Evolutionary conservation across 164 flowering plant genomes (phyloP).

Genomic region (Stephania japonica): DNA sequence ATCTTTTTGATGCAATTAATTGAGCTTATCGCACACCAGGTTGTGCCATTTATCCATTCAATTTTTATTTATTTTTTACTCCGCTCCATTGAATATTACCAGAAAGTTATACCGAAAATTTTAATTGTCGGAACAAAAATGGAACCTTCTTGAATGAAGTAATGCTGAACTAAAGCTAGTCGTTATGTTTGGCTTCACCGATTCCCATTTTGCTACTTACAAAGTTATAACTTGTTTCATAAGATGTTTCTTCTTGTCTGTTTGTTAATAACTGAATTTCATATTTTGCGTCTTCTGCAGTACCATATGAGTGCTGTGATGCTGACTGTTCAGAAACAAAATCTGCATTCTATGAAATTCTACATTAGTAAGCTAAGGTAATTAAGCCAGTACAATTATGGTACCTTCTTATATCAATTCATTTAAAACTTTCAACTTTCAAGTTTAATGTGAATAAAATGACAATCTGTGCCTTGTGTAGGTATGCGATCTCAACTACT

Average conservation of each 20-base stretch:
- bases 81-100: neutral
- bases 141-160: neutral
- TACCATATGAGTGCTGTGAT: conserved; percentile 76
- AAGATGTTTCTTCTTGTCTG: neutral
- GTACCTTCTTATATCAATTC: neutral
- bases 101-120: neutral
- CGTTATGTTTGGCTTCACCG: neutral
- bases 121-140: neutral
- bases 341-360: conserved; percentile 61
- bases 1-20: conserved; percentile 75
- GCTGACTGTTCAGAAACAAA: conserved; percentile 85
- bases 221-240: neutral
- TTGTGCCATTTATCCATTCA: conserved; percentile 12
- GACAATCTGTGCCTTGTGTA: conserved; percentile 21
- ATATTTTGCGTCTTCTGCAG: conserved; percentile 29
- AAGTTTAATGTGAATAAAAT: neutral
- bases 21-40: conserved; percentile 90
- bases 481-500: conserved; percentile 55
- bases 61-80: neutral
- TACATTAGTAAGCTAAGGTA: conserved; percentile 68
- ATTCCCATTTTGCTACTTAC: neutral
- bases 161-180: neutral
- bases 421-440: neutral
- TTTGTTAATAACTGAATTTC: neutral
- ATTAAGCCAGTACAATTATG: conserved; percentile 6